A percentile compares a stretch with the other conserved stretches of the same genome.
Evolutionary conservation across 2,329 filamentous ascomycete genomes (phyloP).

Genomic region (Epichloe festucae): DNA sequence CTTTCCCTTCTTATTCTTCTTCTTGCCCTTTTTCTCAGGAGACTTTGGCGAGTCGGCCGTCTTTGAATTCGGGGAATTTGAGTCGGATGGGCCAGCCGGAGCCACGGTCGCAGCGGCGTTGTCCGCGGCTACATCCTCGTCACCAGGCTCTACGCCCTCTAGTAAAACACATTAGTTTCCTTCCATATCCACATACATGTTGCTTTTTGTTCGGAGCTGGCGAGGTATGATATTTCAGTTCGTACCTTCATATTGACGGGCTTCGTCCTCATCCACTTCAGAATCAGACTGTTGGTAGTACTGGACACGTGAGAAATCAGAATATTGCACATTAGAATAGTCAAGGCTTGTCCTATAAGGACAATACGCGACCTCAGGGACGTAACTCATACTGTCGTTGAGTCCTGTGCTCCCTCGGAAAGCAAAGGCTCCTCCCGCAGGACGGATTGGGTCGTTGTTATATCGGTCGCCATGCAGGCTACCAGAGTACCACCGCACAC

Average conservation of each 20-base stretch:
- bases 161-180: neutral
- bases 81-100: neutral
- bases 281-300: conserved; percentile 27
- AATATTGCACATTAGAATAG: conserved; percentile 25
- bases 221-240: neutral
- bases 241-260: conserved; percentile 8
- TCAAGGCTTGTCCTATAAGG: conserved; percentile 26
- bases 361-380: conserved; percentile 24
- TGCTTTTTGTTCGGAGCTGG: neutral
- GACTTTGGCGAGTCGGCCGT: conserved; percentile 5
- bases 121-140: conserved; percentile 2
- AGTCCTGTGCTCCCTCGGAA: conserved; percentile 13
- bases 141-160: conserved; percentile 1
- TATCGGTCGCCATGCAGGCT: conserved; percentile 21
- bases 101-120: neutral
- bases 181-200: neutral
- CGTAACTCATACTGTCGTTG: conserved; percentile 30
- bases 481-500: neutral
- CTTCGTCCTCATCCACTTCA: conserved; percentile 22
- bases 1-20: conserved; percentile 11
- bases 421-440: conserved; percentile 10
- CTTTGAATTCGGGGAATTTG: conserved; percentile 2
- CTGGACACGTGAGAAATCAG: conserved; percentile 30
- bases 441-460: conserved; percentile 17
- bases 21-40: conserved; percentile 6